Percentiles rank a stretch among this genome's conserved stretches.
Evolutionary conservation across 2,329 filamentous ascomycete species (phyloP).

Genomic region (Trichothecium sympodiale): DNA sequence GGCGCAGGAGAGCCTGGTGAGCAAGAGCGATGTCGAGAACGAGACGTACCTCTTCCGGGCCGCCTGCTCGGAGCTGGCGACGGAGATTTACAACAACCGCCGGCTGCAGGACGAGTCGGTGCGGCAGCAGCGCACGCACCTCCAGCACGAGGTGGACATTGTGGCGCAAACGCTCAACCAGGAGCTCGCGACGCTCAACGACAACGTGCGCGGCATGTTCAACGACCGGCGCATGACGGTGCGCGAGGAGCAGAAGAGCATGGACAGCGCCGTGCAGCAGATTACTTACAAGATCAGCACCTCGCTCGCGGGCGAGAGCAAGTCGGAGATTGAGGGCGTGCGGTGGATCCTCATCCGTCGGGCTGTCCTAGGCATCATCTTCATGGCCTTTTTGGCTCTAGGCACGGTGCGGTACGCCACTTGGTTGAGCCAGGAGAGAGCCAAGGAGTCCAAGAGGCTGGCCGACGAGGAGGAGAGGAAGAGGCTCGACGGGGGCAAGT

Average conservation of each 20-base stretch:
- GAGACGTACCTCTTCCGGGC: constrained; percentile 90
- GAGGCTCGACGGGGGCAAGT: constrained; percentile 31
- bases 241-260: constrained; percentile 72
- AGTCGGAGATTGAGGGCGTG: constrained; percentile 83
- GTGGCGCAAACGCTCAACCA: constrained; percentile 75
- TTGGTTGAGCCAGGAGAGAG: constrained; percentile 39
- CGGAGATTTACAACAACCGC: constrained; percentile 71
- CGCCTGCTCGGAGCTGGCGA: constrained; percentile 82
- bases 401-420: constrained; percentile 49
- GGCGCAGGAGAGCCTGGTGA: constrained; percentile 70
- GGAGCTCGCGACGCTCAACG: constrained; percentile 70
- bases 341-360: constrained; percentile 70
- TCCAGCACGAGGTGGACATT: constrained; percentile 95
- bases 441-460: constrained; percentile 32
- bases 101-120: constrained; percentile 69
- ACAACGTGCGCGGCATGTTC: constrained; percentile 91
- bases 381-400: constrained; percentile 53
- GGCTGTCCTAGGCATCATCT: constrained; percentile 52
- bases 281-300: constrained; percentile 96
- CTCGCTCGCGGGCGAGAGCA: constrained; percentile 75
- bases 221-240: constrained; percentile 93
- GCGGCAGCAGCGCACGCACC: constrained; percentile 68
- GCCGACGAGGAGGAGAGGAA: constrained; percentile 31
- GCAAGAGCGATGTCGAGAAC: constrained; percentile 90
- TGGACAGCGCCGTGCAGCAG: constrained; percentile 81